Evolutionary conservation across 1,139 yeast species (phyloP).

Genomic region (Pichia sorboxylosa): DNA sequence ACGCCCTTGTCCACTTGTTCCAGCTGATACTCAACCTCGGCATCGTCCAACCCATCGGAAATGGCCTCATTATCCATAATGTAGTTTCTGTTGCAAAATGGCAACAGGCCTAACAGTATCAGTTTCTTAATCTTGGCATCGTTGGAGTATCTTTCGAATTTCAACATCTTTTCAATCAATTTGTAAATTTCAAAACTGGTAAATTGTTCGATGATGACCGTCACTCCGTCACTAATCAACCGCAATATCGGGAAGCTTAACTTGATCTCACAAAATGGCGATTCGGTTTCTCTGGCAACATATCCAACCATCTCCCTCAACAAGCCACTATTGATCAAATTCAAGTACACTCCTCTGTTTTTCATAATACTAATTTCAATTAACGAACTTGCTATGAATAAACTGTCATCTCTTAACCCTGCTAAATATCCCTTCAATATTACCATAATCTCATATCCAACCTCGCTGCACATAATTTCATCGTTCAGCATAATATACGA

Average conservation of each 20-base stretch:
- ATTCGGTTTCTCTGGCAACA: conserved; percentile 37
- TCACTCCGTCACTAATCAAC: conserved; percentile 16
- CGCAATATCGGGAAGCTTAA: conserved; percentile 37
- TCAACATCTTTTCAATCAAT: conserved; percentile 12
- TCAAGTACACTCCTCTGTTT: conserved; percentile 23
- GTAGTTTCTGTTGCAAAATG: conserved; percentile 15
- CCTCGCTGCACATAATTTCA: conserved; percentile 29
- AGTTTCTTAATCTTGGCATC: conserved; percentile 22
- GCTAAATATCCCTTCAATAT: conserved; percentile 45
- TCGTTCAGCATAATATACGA: conserved; percentile 58
- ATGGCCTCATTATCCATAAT: neutral
- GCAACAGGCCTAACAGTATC: conserved; percentile 18
- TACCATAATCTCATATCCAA: conserved; percentile 33
- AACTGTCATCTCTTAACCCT: conserved; percentile 61
- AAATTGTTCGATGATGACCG: conserved; percentile 1
- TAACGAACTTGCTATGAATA: conserved; percentile 43
- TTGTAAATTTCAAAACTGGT: conserved; percentile 6
- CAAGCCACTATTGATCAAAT: conserved; percentile 36
- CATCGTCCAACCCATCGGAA: neutral
- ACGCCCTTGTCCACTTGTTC: conserved; percentile 30
- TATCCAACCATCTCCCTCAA: conserved; percentile 35
- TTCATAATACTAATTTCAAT: conserved; percentile 30
- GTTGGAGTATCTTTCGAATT: conserved; percentile 14
- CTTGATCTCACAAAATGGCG: conserved; percentile 43
- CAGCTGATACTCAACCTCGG: conserved; percentile 18